Evolutionary conservation across 2,329 filamentous ascomycete genomes (phyloP).

Genomic region (Hortaea sp.): DNA sequence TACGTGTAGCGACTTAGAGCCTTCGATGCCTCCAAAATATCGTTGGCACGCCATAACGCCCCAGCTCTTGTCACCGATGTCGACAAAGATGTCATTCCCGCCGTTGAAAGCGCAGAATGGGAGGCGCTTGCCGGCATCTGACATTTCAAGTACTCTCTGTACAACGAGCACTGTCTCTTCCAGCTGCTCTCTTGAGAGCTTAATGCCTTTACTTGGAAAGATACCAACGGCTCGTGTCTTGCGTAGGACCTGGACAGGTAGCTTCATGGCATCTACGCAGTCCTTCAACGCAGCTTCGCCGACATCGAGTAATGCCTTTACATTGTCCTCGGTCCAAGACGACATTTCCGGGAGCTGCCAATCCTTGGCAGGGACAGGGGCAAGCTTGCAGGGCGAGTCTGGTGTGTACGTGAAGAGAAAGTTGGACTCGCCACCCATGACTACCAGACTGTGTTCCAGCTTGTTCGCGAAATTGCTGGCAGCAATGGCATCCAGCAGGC

Average conservation of each 20-base stretch:
- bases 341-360: conserved; percentile 76
- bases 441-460: conserved; percentile 69
- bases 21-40: conserved; percentile 70
- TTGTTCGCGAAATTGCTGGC: conserved; percentile 51
- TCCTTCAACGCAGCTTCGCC: conserved; percentile 77
- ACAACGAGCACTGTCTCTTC: conserved; percentile 94
- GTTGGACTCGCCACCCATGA: conserved; percentile 94
- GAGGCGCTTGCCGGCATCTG: conserved; percentile 54
- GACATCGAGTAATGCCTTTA: conserved; percentile 72
- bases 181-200: conserved; percentile 70
- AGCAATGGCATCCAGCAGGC: conserved; percentile 70
- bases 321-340: conserved; percentile 65
- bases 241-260: conserved; percentile 70
- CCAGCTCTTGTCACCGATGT: conserved; percentile 97
- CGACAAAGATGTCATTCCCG: conserved; percentile 94
- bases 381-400: conserved; percentile 55
- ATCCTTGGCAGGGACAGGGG: conserved; percentile 50
- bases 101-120: conserved; percentile 99
- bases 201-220: conserved; percentile 26
- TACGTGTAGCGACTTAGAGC: conserved; percentile 78
- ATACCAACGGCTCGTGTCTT: conserved; percentile 63
- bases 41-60: conserved; percentile 86
- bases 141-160: conserved; percentile 83
- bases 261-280: conserved; percentile 66
- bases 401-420: conserved; percentile 78